Percentiles rank a stretch among this genome's conserved stretches.
Evolutionary conservation across 2,329 filamentous ascomycete genomes (phyloP).

Genomic region (Neophaeococcomyces aloes): DNA sequence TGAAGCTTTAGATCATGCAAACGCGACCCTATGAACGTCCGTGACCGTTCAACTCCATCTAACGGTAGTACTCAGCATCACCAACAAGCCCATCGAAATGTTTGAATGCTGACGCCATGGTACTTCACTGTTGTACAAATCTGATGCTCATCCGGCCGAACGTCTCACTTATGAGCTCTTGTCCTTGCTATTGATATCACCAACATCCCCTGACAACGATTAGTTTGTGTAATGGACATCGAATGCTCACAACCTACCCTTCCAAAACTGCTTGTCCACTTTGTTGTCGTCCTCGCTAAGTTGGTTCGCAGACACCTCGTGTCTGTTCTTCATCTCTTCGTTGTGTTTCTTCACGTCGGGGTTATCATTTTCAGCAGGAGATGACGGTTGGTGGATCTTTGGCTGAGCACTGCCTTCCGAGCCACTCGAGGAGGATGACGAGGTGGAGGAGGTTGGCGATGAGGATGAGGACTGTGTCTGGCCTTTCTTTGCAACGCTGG

Average conservation of each 20-base stretch:
- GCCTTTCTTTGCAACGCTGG: conserved; percentile 10
- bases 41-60: too few relatives aligned
- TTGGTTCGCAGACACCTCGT: conserved; percentile 13
- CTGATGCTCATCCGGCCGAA: not conserved
- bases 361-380: conserved; percentile 19
- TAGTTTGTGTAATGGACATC: not conserved
- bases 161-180: not conserved
- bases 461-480: not conserved
- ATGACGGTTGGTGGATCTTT: conserved; percentile 17
- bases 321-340: conserved; percentile 9
- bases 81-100: too few relatives aligned
- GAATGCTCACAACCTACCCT: conserved; percentile 13
- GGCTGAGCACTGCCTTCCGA: conserved; percentile 10
- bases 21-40: too few relatives aligned
- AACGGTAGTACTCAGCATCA: too few relatives aligned
- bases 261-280: conserved; percentile 22
- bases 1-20: too few relatives aligned
- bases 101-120: too few relatives aligned
- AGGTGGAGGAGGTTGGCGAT: not conserved
- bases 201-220: conserved; percentile 16
- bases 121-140: not conserved
- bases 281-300: conserved; percentile 20
- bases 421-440: not conserved
- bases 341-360: conserved; percentile 21
- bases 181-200: conserved; percentile 9